Conservation (phyloP, 2,329 filamentous ascomycete species). For the Cladorrhinum sp. region DNA sequence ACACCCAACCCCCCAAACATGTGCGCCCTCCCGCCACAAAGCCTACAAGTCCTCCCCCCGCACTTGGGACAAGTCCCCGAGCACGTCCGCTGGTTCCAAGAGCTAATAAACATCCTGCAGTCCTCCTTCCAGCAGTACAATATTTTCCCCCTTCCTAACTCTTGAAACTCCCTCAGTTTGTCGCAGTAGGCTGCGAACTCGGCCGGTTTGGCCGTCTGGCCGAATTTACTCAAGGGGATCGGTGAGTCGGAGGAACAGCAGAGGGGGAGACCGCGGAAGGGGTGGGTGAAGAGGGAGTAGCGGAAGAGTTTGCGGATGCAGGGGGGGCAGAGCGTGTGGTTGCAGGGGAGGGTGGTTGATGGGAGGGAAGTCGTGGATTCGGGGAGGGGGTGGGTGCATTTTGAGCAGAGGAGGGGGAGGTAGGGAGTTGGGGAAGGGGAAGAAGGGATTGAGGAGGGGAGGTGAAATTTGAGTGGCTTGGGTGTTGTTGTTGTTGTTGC, state of each 20-base stretch:
- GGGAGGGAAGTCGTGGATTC: too few species aligned
- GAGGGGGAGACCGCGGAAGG: not conserved
- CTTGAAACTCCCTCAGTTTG: not conserved
- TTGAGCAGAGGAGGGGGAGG: not conserved
- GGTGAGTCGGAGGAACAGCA: not conserved
- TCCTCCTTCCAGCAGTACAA: not conserved
- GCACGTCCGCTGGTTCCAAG: not conserved
- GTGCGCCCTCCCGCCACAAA: constrained; percentile 8
- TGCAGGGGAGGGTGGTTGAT: not conserved
- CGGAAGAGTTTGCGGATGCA: not conserved
- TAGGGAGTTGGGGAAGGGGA: not conserved
- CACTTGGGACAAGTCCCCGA: constrained; percentile 8
- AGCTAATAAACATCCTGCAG: constrained; percentile 1
- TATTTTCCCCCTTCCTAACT: not conserved
- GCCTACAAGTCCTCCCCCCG: constrained; percentile 5
- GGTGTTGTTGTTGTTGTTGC: not conserved
- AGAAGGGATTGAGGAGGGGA: not conserved
- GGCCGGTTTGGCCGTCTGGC: not conserved
- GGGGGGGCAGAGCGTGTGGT: not conserved
- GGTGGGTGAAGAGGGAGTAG: not conserved
- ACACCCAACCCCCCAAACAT: not conserved
- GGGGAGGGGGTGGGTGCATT: not conserved
- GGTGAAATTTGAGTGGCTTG: not conserved
- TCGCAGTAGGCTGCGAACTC: constrained; percentile 4
- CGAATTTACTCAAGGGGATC: not conserved